Evolutionary conservation across 2,329 filamentous ascomycete species (phyloP), one percentile per base, ranked within the genome.

Genomic region (Aspergillus intermedius): DNA sequence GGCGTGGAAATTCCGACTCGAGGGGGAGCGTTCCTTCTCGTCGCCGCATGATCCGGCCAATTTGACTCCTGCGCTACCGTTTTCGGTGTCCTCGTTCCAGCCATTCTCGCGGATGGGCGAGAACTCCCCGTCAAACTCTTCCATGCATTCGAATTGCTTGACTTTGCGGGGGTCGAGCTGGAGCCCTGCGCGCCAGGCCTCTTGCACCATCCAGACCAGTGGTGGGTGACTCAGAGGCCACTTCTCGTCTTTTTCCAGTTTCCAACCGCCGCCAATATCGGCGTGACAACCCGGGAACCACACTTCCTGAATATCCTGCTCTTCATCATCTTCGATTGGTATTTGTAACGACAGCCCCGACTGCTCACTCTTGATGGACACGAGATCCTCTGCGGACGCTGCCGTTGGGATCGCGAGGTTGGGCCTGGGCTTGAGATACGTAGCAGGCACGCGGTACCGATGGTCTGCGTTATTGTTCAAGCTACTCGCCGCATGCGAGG

Each of bases 181-280:
- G 13, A 91, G 75, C 0, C 87, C 87, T 0, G 87, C 86, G 42
- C 72, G 74, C 50, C 77, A 72, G 1, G 81, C 80, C 64, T 84
- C 81, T 32, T 78, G 73, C 0, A 88, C 78, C 77, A 88, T 88
- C 79, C 84, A 88, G 0, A 83, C 78, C 2, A 88, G 72, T 0
- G 84, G 83, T 1, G 83, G 76, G 56, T 88, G 84, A 54, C 82
- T 86, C 21, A 86, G 73, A 6, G 83, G 77, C 55, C 71, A 72
- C 23, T 66, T 56, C 60, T 87, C 86, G 21, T 74, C 76, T 1
- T 73, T 72, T 0, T 72, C 65, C 0, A 80, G 69, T 44, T 80
- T 78, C 87, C 86, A 90, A 0, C 87, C 87, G 8, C 87, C 87
- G 1, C 87, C 87, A 25, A 91, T 82, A 53, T 91, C 87, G 1